These are phyloP conservation scores for Tetrahymena elliotti DNA, from an alignment of 73 alveolate genomes.

Conservation along the genomic window DNA sequence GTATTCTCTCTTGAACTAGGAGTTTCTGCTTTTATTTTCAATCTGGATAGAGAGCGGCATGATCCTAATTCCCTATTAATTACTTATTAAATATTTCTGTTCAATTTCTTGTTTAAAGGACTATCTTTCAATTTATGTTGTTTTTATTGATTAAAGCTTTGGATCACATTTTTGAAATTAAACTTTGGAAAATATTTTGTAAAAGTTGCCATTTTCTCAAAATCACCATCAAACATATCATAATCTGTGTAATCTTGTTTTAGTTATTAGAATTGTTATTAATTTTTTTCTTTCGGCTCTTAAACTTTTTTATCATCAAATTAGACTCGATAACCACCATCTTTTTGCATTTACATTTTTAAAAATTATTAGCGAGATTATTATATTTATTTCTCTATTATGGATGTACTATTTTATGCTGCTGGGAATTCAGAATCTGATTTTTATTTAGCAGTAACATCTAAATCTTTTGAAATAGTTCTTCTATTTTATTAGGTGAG, in stretches of 20 bases:
- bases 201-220: not conserved
- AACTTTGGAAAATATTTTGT: not conserved
- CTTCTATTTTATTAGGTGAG: not conserved
- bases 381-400: not conserved
- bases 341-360: not conserved
- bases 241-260: not conserved
- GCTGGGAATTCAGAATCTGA: not conserved
- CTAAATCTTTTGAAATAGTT: not conserved
- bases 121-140: not conserved
- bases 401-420: not conserved
- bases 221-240: not conserved
- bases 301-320: not conserved
- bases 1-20: not conserved
- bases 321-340: not conserved
- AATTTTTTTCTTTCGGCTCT: not conserved
- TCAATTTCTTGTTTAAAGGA: not conserved
- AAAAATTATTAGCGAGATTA: not conserved
- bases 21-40: not conserved
- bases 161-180: not conserved
- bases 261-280: not conserved
- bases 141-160: not conserved
- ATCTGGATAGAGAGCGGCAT: not conserved
- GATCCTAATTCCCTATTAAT: not conserved
- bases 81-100: not conserved
- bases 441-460: not conserved